Conservation (phyloP, 2,329 filamentous ascomycete genomes). For the Alternaria solani region DNA sequence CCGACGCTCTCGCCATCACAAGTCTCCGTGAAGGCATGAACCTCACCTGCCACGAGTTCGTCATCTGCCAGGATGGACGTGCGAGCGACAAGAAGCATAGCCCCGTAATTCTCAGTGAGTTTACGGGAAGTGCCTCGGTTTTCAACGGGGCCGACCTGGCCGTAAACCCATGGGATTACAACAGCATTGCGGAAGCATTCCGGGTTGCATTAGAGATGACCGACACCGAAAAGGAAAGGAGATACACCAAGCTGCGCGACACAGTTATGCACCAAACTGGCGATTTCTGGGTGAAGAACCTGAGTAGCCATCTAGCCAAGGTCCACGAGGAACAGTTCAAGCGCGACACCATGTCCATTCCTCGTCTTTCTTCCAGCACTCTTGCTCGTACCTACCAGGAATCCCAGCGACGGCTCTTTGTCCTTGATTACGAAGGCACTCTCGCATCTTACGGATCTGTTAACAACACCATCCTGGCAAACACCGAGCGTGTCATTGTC, state of each 20-base stretch:
- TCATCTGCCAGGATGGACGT: constrained; percentile 89
- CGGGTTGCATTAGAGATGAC: constrained; percentile 82
- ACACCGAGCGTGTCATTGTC: constrained; percentile 84
- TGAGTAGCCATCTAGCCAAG: constrained; percentile 73
- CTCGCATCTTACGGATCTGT: constrained; percentile 87
- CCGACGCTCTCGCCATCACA: constrained; percentile 92
- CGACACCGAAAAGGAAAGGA: constrained; percentile 73
- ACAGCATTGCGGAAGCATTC: constrained; percentile 85
- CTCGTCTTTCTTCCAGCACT: constrained; percentile 75
- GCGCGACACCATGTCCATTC: constrained; percentile 85
- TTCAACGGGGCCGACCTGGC: constrained; percentile 82
- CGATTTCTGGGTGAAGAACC: constrained; percentile 82
- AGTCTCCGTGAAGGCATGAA: constrained; percentile 98
- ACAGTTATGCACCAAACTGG: constrained; percentile 84
- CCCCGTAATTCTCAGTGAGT: constrained; percentile 91
- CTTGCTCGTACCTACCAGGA: constrained; percentile 72
- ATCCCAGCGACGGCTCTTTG: constrained; percentile 77
- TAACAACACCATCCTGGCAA: constrained; percentile 83
- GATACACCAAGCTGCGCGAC: constrained; percentile 77
- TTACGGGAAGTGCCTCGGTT: constrained; percentile 88
- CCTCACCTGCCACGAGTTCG: constrained; percentile 90
- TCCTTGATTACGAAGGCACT: constrained; percentile 94
- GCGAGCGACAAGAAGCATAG: constrained; percentile 78
- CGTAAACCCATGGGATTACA: constrained; percentile 96
- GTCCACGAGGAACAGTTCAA: constrained; percentile 85